phyloP scores from a whole-genome alignment of 371 early-diverging fungal genomes.

The Lichtheimia hyalospora region DNA sequence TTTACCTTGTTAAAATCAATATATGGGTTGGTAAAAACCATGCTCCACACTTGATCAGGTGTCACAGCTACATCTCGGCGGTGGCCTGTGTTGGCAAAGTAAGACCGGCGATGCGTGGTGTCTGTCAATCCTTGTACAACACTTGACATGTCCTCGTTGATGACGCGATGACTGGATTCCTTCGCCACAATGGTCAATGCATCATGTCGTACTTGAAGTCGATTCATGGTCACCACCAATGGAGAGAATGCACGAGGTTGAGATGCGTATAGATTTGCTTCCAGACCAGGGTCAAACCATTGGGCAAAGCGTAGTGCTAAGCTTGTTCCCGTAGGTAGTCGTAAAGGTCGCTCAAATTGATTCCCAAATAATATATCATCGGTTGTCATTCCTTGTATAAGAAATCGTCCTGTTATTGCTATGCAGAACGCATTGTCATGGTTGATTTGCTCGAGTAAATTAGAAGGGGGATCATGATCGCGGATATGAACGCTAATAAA shows the following conservation, averaged over 20 bases:
- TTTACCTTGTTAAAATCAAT: conserved; percentile 54
- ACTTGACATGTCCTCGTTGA: conserved; percentile 37
- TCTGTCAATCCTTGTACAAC: conserved; percentile 15
- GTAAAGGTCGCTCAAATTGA: conserved; percentile 69
- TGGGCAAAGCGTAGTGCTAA: conserved; percentile 74
- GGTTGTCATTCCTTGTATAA: conserved; percentile 52
- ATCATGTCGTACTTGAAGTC: conserved; percentile 24
- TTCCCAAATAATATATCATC: conserved; percentile 80
- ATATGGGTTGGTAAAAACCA: conserved; percentile 72
- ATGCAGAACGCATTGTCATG: conserved; percentile 64
- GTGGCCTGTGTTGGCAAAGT: conserved; percentile 25
- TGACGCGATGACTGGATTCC: conserved; percentile 34
- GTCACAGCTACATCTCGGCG: conserved; percentile 37
- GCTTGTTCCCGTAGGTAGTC: conserved; percentile 72
- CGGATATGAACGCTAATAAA: conserved; percentile 68
- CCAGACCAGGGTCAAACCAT: conserved; percentile 79
- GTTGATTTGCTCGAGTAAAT: conserved; percentile 52
- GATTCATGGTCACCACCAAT: conserved; percentile 73
- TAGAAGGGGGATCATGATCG: conserved; percentile 43
- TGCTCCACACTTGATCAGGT: conserved; percentile 56
- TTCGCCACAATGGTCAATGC: not conserved
- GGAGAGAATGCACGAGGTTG: conserved; percentile 79
- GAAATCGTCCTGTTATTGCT: conserved; percentile 72
- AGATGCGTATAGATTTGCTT: conserved; percentile 70
- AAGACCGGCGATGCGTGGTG: conserved; percentile 39